Percentiles rank a stretch among this genome's conserved stretches.
These are phyloP conservation scores for Mycena filopes DNA, from an alignment of 768 basidiomycete genomes.

Conservation along the genomic window DNA sequence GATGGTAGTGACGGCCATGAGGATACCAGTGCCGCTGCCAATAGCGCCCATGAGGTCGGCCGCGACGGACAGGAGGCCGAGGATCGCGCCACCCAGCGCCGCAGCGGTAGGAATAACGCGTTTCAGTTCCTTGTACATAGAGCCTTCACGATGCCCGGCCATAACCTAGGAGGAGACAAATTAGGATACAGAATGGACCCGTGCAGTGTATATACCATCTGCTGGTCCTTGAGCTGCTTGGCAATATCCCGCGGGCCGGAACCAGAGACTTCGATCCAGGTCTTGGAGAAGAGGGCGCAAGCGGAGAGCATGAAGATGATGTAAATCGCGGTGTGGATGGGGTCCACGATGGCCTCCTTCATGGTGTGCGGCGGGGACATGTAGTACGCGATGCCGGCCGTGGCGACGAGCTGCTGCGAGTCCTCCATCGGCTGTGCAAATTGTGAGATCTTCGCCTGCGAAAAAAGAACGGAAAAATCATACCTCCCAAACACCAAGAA, in stretches of 20 bases:
- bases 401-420: constrained; percentile 89
- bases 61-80: constrained; percentile 88
- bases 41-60: constrained; percentile 97
- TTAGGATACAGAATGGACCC: background rate
- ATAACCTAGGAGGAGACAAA: constrained; percentile 60
- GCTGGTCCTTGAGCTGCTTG: constrained; percentile 98
- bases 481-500: constrained; percentile 99
- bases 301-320: constrained; percentile 93
- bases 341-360: constrained; percentile 88
- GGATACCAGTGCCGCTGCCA: constrained; percentile 94
- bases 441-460: background rate
- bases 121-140: constrained; percentile 99
- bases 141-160: constrained; percentile 93
- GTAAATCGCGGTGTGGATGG: constrained; percentile 92
- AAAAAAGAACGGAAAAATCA: background rate
- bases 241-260: constrained; percentile 96
- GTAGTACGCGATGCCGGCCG: constrained; percentile 95
- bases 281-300: constrained; percentile 98
- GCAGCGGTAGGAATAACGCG: constrained; percentile 98
- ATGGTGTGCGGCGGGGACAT: constrained; percentile 98
- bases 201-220: constrained; percentile 76
- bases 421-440: constrained; percentile 87
- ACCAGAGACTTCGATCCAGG: constrained; percentile 99
- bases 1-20: constrained; percentile 98
- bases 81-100: constrained; percentile 96